A percentile compares a stretch with the other conserved stretches of the same genome.
Conservation (phyloP, 2,329 filamentous ascomycete species). For the Trematosphaeria pertusa region DNA sequence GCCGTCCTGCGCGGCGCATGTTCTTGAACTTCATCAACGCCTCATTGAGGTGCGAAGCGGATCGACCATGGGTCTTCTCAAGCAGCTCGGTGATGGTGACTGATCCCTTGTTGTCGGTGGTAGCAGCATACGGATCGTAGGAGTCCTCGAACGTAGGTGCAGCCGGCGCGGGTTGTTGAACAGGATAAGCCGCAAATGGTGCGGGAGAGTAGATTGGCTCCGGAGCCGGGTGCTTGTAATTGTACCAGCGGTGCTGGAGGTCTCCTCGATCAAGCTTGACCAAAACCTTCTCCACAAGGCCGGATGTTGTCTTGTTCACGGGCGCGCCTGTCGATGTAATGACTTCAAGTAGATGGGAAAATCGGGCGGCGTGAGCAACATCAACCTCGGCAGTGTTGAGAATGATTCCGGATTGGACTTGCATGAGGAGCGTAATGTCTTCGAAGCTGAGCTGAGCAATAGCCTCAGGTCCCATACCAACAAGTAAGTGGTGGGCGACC, state of each 20-base stretch:
- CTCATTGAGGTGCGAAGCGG: conserved; percentile 77
- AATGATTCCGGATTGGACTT: conserved; percentile 63
- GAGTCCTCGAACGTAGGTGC: conserved; percentile 76
- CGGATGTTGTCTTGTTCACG: conserved; percentile 62
- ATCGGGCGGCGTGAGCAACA: conserved; percentile 65
- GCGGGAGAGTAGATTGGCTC: conserved; percentile 56
- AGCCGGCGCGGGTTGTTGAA: conserved; percentile 57
- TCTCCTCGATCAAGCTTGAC: conserved; percentile 59
- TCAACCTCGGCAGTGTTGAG: conserved; percentile 57
- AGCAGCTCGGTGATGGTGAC: conserved; percentile 88
- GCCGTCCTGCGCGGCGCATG: conserved; percentile 88
- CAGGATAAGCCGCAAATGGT: conserved; percentile 58
- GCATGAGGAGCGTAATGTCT: conserved; percentile 65
- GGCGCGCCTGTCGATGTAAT: conserved; percentile 60
- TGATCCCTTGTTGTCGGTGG: conserved; percentile 92
- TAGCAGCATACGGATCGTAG: conserved; percentile 89
- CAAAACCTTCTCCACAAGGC: conserved; percentile 65
- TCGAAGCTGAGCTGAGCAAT: conserved; percentile 62
- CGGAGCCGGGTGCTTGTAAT: conserved; percentile 58
- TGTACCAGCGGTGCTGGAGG: conserved; percentile 64
- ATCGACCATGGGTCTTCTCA: conserved; percentile 78
- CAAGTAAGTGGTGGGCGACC: conserved; percentile 66
- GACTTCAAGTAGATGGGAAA: conserved; percentile 67
- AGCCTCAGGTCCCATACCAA: conserved; percentile 65
- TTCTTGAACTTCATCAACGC: conserved; percentile 86